These are phyloP conservation scores for Exophiala oligosperma DNA, from an alignment of 2,329 filamentous ascomycete genomes.

Conservation along the genomic window DNA sequence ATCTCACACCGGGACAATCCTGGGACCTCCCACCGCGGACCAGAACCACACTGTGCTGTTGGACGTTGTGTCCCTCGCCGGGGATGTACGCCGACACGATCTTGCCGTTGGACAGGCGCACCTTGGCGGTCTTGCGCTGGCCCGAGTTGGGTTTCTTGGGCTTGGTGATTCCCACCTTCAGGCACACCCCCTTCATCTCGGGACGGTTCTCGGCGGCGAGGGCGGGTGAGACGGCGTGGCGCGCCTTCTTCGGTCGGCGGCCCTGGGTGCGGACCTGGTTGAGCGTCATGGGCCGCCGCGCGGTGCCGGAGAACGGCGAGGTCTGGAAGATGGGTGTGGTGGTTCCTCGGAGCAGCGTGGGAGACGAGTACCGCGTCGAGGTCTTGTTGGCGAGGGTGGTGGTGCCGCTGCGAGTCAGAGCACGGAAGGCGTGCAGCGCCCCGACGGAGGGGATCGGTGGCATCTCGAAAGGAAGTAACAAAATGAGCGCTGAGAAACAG, in stretches of 20 bases:
- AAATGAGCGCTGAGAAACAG: not conserved
- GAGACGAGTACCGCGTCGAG: conserved; percentile 1
- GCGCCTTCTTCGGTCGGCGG: conserved; percentile 74
- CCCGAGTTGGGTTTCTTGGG: conserved; percentile 99
- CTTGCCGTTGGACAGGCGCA: conserved; percentile 82
- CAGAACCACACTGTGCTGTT: conserved; percentile 96
- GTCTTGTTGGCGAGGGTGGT: conserved; percentile 25
- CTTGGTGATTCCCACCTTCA: conserved; percentile 89
- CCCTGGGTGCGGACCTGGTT: conserved; percentile 77
- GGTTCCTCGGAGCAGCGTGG: conserved; percentile 1
- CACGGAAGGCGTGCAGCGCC: conserved; percentile 38
- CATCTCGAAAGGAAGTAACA: conserved; percentile 13
- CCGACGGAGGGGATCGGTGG: conserved; percentile 37
- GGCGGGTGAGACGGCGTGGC: conserved; percentile 85
- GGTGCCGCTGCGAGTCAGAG: conserved; percentile 29
- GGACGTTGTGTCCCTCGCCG: conserved; percentile 96
- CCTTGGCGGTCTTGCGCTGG: conserved; percentile 91
- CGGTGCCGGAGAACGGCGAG: conserved; percentile 57
- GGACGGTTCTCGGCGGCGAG: conserved; percentile 66
- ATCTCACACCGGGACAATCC: conserved; percentile 98
- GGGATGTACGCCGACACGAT: conserved; percentile 93
- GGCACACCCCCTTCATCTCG: conserved; percentile 90
- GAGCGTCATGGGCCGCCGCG: conserved; percentile 61
- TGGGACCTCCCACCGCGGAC: conserved; percentile 91
- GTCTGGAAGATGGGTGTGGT: not conserved